Conservation (phyloP, 208 protist genomes). For the Wallacemonas sp. region DNA sequence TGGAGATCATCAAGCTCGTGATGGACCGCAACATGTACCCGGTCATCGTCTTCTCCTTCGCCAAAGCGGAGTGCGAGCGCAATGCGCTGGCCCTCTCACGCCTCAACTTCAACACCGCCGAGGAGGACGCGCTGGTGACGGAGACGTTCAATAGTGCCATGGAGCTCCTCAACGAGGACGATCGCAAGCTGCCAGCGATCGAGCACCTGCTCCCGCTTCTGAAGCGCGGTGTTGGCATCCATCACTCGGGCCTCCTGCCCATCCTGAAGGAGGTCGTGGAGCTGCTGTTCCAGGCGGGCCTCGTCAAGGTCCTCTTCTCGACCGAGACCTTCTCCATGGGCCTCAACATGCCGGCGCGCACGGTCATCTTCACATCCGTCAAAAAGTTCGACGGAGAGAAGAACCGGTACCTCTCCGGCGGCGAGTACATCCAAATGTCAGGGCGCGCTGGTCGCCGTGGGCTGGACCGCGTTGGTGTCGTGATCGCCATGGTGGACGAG, state of each 20-base stretch:
- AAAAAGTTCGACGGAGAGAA: slow-evolving; percentile 99
- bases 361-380: slow-evolving; percentile 98
- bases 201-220: slow-evolving; percentile 96
- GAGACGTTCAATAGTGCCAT: slow-evolving; percentile 96
- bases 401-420: slow-evolving; percentile 94
- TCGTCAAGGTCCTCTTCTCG: slow-evolving; percentile 99
- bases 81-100: slow-evolving; percentile 93
- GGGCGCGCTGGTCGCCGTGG: slow-evolving; percentile 99
- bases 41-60: slow-evolving; percentile 99
- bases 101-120: slow-evolving; percentile 95
- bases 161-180: slow-evolving; percentile 94
- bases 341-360: slow-evolving; percentile 99
- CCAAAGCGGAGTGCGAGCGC: slow-evolving; percentile 97
- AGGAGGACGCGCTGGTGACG: slow-evolving; percentile 93
- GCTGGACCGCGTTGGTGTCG: slow-evolving; percentile 98
- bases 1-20: slow-evolving; percentile 97
- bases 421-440: slow-evolving; percentile 99
- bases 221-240: slow-evolving; percentile 98
- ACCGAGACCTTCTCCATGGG: slow-evolving; percentile 99
- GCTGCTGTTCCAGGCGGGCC: slow-evolving; percentile 99
- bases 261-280: slow-evolving; percentile 99
- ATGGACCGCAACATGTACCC: slow-evolving; percentile 98
- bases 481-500: slow-evolving; percentile 99
- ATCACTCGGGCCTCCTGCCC: slow-evolving; percentile 99
- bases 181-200: slow-evolving; percentile 93